Conservation (phyloP, 2,329 filamentous ascomycete species). For the Alternaria panax region DNA sequence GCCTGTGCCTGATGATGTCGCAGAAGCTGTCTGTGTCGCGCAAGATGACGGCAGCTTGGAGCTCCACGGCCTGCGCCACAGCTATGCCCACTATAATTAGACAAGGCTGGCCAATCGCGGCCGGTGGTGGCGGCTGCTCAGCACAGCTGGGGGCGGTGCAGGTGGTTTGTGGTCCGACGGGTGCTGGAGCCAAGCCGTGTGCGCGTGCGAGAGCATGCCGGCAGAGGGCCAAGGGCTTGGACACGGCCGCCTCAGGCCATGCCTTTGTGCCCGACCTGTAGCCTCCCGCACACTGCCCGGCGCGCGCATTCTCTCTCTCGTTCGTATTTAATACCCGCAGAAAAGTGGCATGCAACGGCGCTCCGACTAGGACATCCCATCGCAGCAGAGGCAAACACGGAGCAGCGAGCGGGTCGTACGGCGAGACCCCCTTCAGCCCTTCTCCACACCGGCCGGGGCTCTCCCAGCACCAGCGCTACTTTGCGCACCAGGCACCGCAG, state of each 20-base stretch:
- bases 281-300: background rate
- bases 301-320: background rate
- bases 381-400: conserved; percentile 7
- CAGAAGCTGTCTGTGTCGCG: background rate
- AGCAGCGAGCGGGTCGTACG: conserved; percentile 11
- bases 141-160: conserved; percentile 4
- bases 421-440: conserved; percentile 21
- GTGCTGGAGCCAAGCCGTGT: background rate
- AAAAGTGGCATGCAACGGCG: conserved; percentile 4
- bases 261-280: background rate
- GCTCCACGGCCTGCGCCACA: conserved; percentile 16
- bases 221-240: background rate
- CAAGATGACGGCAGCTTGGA: conserved; percentile 16
- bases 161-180: background rate
- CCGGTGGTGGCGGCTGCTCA: background rate
- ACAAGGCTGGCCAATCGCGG: background rate
- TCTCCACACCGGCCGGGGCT: conserved; percentile 22
- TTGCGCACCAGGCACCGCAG: conserved; percentile 14
- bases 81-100: background rate
- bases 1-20: background rate
- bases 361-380: background rate
- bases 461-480: conserved; percentile 19
- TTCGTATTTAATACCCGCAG: background rate
- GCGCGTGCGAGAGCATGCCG: background rate
- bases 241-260: background rate